Evolutionary conservation across 2,329 filamentous ascomycete genomes (phyloP).

Genomic region (Talaromyces sp.): DNA sequence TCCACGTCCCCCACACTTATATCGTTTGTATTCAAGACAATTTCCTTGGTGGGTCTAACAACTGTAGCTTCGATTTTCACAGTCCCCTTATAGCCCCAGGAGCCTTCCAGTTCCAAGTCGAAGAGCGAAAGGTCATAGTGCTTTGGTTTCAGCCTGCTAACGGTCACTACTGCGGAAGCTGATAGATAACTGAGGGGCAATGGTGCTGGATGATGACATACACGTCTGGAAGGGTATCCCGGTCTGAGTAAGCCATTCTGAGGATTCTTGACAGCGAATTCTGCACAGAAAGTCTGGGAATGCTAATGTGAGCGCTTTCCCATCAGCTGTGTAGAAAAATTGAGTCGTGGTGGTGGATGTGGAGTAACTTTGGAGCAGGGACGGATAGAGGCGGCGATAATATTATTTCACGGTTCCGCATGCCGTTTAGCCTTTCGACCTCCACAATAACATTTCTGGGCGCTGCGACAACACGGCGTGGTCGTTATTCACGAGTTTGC

Average conservation of each 20-base stretch:
- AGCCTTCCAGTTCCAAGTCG: conserved; percentile 66
- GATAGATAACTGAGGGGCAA: neutral
- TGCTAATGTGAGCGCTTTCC: neutral
- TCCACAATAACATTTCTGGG: conserved; percentile 14
- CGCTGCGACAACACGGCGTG: neutral
- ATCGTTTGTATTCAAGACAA: conserved; percentile 81
- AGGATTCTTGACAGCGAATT: conserved; percentile 20
- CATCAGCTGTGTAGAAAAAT: neutral
- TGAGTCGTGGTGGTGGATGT: neutral
- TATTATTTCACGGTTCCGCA: neutral
- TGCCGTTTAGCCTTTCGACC: neutral
- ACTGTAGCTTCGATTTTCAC: conserved; percentile 77
- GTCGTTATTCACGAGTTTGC: neutral
- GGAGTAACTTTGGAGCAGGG: neutral
- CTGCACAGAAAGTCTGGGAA: neutral
- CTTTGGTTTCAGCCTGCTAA: conserved; percentile 64
- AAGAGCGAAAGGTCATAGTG: conserved; percentile 82
- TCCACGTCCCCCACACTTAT: conserved; percentile 65
- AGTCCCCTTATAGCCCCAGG: conserved; percentile 79
- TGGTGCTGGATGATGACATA: conserved; percentile 21
- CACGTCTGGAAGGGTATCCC: conserved; percentile 43
- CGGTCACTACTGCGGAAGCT: conserved; percentile 7
- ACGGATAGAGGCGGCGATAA: neutral
- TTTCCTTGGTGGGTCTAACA: conserved; percentile 64
- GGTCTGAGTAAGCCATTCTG: conserved; percentile 39